phyloP scores from a whole-genome alignment of 106 monocot species.

The Dioscorea dumetorum region DNA sequence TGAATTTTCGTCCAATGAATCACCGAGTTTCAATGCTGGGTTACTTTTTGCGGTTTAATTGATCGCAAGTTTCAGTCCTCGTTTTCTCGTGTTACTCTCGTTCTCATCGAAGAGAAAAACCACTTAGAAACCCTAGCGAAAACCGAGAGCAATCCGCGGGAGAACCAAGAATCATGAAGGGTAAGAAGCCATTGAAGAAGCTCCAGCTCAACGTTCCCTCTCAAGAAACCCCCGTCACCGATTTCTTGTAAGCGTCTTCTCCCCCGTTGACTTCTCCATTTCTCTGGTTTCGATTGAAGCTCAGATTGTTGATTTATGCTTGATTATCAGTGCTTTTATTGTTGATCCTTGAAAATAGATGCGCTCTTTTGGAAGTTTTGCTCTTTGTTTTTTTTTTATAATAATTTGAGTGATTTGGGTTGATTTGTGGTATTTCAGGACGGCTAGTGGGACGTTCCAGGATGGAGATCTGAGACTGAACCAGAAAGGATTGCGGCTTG shows the following conservation, averaged over 20 bases:
- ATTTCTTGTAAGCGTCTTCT: slow-evolving; percentile 56
- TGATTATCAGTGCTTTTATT: background rate
- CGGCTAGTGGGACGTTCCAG: slow-evolving; percentile 91
- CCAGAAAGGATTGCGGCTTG: slow-evolving; percentile 63
- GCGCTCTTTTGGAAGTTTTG: background rate
- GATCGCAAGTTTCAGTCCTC: background rate
- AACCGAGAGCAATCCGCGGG: background rate
- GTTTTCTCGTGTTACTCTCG: background rate
- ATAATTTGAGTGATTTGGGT: slow-evolving; percentile 2
- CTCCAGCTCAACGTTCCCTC: slow-evolving; percentile 64
- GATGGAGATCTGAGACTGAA: slow-evolving; percentile 84
- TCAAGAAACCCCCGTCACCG: slow-evolving; percentile 70
- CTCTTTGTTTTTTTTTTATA: background rate
- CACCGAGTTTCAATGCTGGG: background rate
- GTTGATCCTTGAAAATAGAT: background rate
- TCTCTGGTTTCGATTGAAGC: too few relatives aligned
- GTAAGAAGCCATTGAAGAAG: slow-evolving; percentile 46
- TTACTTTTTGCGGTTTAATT: background rate
- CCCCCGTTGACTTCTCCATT: too few relatives aligned
- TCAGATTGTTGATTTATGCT: background rate
- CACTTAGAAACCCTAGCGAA: background rate
- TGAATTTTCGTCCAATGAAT: background rate
- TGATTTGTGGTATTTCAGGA: slow-evolving; percentile 37
- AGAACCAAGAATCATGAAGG: slow-evolving; percentile 53
- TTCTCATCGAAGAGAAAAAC: background rate